Percentiles rank a stretch among this genome's conserved stretches.
These are phyloP conservation scores for Solanum arcanum DNA, from an alignment of 257 asterid genomes.

Conservation along the genomic window DNA sequence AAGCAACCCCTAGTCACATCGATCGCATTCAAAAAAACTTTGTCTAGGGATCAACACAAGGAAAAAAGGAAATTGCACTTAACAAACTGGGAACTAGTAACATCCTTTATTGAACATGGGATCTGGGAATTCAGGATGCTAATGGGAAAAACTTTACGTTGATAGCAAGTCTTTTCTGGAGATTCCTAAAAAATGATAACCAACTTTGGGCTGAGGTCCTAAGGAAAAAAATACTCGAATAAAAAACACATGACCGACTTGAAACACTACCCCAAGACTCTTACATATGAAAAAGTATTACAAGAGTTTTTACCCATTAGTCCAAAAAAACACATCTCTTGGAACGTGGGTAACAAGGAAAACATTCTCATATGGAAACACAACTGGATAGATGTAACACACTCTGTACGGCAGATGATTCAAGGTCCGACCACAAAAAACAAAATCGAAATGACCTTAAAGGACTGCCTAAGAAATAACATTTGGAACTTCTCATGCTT, in stretches of 20 bases:
- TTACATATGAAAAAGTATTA: too few species aligned
- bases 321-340: too few species aligned
- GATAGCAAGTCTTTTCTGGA: neutral
- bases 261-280: too few species aligned
- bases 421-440: neutral
- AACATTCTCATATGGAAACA: too few species aligned
- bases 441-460: neutral
- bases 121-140: neutral
- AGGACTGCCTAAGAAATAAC: too few species aligned
- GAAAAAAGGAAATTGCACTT: neutral
- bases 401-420: too few species aligned
- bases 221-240: too few species aligned
- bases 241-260: too few species aligned
- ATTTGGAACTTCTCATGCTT: neutral
- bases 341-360: too few species aligned
- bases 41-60: neutral
- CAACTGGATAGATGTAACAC: too few species aligned
- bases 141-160: neutral
- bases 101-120: neutral
- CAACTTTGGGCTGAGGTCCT: neutral
- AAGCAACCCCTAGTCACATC: neutral
- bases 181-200: neutral
- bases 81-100: neutral
- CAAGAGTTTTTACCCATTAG: too few species aligned
- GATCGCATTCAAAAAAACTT: neutral